Base-by-base conservation (phyloP, 176 grass and related monocot genomes). In the Carex pumila region DNA sequence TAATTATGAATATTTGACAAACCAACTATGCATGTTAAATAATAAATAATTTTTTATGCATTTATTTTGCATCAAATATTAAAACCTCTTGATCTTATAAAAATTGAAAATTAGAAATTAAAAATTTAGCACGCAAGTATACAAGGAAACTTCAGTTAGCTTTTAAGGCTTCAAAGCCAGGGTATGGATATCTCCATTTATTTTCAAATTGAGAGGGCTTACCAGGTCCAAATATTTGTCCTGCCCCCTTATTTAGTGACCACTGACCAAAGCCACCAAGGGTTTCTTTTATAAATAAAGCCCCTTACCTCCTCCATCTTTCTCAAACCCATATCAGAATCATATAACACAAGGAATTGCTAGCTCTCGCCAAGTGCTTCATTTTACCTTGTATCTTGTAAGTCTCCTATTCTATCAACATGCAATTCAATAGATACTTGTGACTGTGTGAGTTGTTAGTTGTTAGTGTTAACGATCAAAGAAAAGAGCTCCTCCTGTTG, bases 351-450 rank as follows among this genome's bases (percentile, higher is more conserved):
- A 15, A 62, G 50, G 6, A 34, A 47, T 11, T 49, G 25, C 65
- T 25, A 25, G 25, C 83, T 17, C 19, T 8, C 10, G 36, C 6
- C 15, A 25, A 77, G 49, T 56, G 73, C 73, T 56, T 56, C 25
- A 22, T 43, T 86, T 62, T 61, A 22, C 47, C 47, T 50, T 50
- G 47, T 3, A 50, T 12, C 59, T 7, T 39, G 36, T 29, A 34
- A 79, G 61, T 39, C n/a, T 71, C 55, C 1, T 61, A n/a, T 34
- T 65, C 56, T 70, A n/a, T 71, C 0, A 36, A 47, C 49, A 45
- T 74, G 69, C 62, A 75, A 63, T 85, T 81, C 14, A n/a, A 61
- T 70, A 70, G 65, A 74, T 56, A 84, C 9, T 7, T 84, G 30
- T 25, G 25, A 25, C n/a, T 25, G 0, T 25, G 25, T 61, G 55